phyloP scores from a whole-genome alignment of 140 eudicot species.

The Oenanthe javanica region DNA sequence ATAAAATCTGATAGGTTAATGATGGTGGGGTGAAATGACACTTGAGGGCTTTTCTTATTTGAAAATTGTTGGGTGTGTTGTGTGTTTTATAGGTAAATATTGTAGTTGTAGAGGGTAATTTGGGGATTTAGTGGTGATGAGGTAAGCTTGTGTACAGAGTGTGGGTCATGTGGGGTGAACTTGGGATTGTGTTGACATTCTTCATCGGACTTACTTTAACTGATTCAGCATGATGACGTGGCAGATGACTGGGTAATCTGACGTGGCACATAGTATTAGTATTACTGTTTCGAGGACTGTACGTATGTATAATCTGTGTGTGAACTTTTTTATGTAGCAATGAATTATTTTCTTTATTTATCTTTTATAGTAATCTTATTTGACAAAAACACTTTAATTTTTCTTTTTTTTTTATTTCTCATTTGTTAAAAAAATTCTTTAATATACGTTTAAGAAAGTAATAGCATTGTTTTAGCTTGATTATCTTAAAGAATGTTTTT shows the following conservation, averaged over 20 bases:
- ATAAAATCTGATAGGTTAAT: not conserved
- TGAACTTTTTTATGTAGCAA: no score
- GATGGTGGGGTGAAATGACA: not conserved
- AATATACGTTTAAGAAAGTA: no score
- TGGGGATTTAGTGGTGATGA: not conserved
- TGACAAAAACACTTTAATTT: no score
- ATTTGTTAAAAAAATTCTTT: no score
- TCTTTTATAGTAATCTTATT: no score
- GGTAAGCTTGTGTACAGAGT: not conserved
- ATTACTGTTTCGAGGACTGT: no score
- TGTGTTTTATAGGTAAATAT: not conserved
- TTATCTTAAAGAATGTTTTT: no score
- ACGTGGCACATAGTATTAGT: not conserved
- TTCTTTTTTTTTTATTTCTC: no score
- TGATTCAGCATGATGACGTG: not conserved
- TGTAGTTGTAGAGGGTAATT: not conserved
- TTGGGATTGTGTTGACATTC: not conserved
- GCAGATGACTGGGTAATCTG: not conserved
- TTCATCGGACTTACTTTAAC: not conserved
- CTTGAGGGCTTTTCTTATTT: not conserved
- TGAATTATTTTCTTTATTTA: no score
- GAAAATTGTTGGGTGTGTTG: no score
- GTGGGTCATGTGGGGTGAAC: constrained; percentile 4
- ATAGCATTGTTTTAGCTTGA: no score
- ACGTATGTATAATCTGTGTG: no score